phyloP scores from a whole-genome alignment of 176 grass and related monocot genomes.

The Themeda triandra region DNA sequence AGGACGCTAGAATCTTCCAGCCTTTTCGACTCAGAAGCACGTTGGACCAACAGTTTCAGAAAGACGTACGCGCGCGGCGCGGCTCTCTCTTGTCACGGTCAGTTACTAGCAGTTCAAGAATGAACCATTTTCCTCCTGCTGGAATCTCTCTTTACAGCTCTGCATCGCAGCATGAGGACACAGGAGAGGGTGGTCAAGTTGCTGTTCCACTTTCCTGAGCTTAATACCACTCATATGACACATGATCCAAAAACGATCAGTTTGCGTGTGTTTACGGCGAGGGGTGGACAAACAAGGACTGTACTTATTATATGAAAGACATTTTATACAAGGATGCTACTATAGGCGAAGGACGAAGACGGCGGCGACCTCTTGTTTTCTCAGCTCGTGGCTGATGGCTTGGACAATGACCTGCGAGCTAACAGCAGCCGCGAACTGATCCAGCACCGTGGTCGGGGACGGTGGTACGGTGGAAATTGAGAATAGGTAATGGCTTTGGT shows the following conservation, averaged over 20 bases:
- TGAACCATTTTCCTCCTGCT: too few relatives aligned
- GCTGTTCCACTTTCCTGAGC: too few relatives aligned
- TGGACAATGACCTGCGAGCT: slow-evolving; percentile 6
- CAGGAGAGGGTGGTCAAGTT: neutral
- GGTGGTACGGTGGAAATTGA: neutral
- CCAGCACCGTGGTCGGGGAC: neutral
- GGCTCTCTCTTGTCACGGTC: too few relatives aligned
- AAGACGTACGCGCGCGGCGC: too few relatives aligned
- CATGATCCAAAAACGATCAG: neutral
- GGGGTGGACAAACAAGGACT: neutral
- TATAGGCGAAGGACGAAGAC: neutral
- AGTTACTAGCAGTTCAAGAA: too few relatives aligned
- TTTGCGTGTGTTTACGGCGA: neutral
- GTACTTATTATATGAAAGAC: too few relatives aligned
- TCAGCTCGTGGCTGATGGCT: neutral
- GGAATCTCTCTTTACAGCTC: neutral
- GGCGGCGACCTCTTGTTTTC: neutral
- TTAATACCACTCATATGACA: neutral
- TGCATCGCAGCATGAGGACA: neutral
- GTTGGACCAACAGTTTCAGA: neutral
- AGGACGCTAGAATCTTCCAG: neutral
- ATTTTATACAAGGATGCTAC: too few relatives aligned
- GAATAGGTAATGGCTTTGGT: neutral
- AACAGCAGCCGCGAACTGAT: neutral
- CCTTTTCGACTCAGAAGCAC: neutral